phyloP scores from a whole-genome alignment of 495 filamentous ascomycete species.

The Penicillium cinerascens region DNA sequence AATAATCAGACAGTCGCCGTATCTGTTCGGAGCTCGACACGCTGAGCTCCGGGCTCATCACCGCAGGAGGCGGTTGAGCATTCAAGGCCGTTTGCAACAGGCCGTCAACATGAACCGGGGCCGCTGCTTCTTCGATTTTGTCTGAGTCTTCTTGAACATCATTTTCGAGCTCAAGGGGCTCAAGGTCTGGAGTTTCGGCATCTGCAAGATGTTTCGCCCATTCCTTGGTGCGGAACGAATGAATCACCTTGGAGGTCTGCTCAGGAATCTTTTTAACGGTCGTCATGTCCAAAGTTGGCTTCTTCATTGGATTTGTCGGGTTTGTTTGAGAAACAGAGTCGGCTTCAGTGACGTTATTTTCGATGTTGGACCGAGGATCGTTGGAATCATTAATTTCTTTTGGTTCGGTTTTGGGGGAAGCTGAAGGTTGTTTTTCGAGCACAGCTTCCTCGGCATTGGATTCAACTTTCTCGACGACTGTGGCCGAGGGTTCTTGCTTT shows the following conservation, averaged over 20 bases:
- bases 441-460: not conserved
- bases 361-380: not conserved
- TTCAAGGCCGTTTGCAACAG: slow-evolving; percentile 67
- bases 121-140: slow-evolving; percentile 48
- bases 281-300: slow-evolving; percentile 24
- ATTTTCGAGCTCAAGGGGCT: slow-evolving; percentile 51
- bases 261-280: slow-evolving; percentile 38
- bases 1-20: slow-evolving; percentile 10
- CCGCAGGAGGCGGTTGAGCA: slow-evolving; percentile 35
- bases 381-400: not conserved
- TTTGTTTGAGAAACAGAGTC: not conserved
- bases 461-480: not conserved
- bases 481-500: not conserved
- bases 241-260: slow-evolving; percentile 62
- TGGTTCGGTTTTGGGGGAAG: not conserved
- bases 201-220: slow-evolving; percentile 87
- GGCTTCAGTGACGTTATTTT: not conserved
- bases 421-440: not conserved
- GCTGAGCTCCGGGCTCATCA: slow-evolving; percentile 23
- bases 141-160: slow-evolving; percentile 17
- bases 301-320: not conserved
- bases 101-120: slow-evolving; percentile 60
- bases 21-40: slow-evolving; percentile 13
- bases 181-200: slow-evolving; percentile 73
- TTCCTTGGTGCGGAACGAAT: slow-evolving; percentile 88